Evolutionary conservation across 352 stramenopile species (phyloP).

Genomic region (Phytophthora constricta): DNA sequence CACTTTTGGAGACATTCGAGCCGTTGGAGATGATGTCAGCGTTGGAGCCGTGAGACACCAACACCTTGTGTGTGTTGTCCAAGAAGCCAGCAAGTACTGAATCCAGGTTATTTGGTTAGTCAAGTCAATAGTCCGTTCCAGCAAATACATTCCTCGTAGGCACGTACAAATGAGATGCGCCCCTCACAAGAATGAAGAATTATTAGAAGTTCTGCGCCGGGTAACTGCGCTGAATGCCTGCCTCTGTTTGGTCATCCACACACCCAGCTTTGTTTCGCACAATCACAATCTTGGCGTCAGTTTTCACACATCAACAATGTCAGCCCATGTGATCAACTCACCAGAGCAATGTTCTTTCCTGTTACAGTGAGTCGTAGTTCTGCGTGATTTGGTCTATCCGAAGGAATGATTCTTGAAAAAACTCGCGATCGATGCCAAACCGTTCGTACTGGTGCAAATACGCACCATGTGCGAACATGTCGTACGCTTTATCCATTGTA

Average conservation of each 20-base stretch:
- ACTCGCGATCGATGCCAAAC: slow-evolving; percentile 58
- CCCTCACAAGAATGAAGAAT: slow-evolving; percentile 39
- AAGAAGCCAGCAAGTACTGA: slow-evolving; percentile 21
- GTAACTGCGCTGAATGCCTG: background rate
- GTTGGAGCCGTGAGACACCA: slow-evolving; percentile 20
- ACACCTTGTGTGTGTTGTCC: slow-evolving; percentile 30
- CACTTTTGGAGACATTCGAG: slow-evolving; percentile 44
- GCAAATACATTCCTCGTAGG: slow-evolving; percentile 30
- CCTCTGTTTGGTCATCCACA: too few relatives aligned
- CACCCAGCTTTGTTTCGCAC: too few relatives aligned
- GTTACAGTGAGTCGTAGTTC: slow-evolving; percentile 56
- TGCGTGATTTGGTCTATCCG: slow-evolving; percentile 73
- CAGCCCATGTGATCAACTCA: too few relatives aligned
- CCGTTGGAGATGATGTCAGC: slow-evolving; percentile 47
- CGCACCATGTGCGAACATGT: slow-evolving; percentile 70
- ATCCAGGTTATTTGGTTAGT: slow-evolving; percentile 32
- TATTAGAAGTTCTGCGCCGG: slow-evolving; percentile 4
- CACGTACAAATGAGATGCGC: slow-evolving; percentile 37
- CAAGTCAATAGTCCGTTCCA: slow-evolving; percentile 36
- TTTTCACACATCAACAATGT: too few relatives aligned
- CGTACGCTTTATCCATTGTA: slow-evolving; percentile 65
- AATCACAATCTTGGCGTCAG: background rate
- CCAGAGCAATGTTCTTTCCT: too few relatives aligned
- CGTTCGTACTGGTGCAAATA: slow-evolving; percentile 75
- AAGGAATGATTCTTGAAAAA: slow-evolving; percentile 74